Evolutionary conservation across 2,329 filamentous ascomycete species (phyloP), one percentile per base, ranked within the genome.

Genomic region (Xylaria digitata): DNA sequence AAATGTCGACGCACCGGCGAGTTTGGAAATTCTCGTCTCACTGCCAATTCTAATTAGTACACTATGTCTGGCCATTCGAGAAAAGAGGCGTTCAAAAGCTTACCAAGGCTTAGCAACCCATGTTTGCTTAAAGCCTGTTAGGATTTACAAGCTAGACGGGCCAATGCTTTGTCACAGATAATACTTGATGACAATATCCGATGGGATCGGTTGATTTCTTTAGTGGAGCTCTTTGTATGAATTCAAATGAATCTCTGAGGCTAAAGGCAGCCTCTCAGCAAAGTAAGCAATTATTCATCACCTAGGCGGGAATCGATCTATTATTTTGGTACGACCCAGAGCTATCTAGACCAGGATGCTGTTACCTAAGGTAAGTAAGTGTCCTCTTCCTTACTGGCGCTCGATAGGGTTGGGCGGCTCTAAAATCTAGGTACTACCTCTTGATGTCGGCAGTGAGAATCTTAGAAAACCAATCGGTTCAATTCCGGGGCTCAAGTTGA

Each of bases 231-330:
- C 53, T 21, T 17, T 11, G n/a, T 57, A 52, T 34, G 46, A 43
- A n/a, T 32, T 30, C 46, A 46, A 37, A 43, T 21, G 15, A 54
- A 19, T n/a, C 11, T 45, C 26, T 53, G 37, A 61, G 48, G 48
- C 57, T 61, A 50, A 59, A 26, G 50, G 3, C 26, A 54, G 52
- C 50, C 50, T 56, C 32, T 49, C 17, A 48, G 40, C 49, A 9
- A 57, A 37, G 61, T 63, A 61, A 65, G 63, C 56, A 61, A 61
- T 65, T 65, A 63, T 62, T 58, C 64, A 66, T 57, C 54, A 55
- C 37, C 23, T 55, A 30, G 2, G 19, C 6, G n/a, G n/a, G n/a
- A n/a, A 42, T 7, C 6, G 9, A 34, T 34, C 32, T 34, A 34
- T 34, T 8, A 1, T 8, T 6, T 7, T 34, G 32, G 32, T 34